phyloP scores from a whole-genome alignment of 352 stramenopile species.

The Globisporangium polare region DNA sequence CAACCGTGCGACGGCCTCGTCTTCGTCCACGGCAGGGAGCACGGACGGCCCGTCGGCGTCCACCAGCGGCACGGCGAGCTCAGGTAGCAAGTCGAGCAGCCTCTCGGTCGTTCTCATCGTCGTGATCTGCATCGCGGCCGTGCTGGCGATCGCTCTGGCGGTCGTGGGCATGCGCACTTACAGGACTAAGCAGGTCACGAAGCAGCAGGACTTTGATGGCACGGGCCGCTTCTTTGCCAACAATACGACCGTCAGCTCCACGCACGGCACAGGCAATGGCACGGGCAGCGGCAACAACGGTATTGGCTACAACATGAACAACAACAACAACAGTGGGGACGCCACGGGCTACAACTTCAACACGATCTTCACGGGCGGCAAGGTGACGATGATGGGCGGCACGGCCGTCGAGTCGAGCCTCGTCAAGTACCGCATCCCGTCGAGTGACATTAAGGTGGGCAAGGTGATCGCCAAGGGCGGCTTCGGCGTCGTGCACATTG shows the following conservation, averaged over 20 bases:
- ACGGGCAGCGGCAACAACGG: constrained; percentile 8
- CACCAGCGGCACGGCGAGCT: constrained; percentile 20
- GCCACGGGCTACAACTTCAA: constrained; percentile 33
- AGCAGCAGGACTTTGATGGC: constrained; percentile 23
- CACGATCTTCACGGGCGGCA: constrained; percentile 52
- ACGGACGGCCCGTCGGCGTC: constrained; percentile 17
- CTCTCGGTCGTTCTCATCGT: constrained; percentile 52
- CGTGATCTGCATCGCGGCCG: constrained; percentile 45
- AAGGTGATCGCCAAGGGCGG: constrained; percentile 68
- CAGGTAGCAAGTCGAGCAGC: constrained; percentile 18
- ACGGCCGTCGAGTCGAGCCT: constrained; percentile 54
- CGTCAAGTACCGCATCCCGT: constrained; percentile 73
- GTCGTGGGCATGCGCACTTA: constrained; percentile 50
- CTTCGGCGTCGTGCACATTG: constrained; percentile 72
- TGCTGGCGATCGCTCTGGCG: constrained; percentile 48
- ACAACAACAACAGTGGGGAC: constrained; percentile 4
- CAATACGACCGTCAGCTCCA: constrained; percentile 29
- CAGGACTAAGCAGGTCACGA: constrained; percentile 25
- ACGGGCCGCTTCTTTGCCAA: constrained; percentile 47
- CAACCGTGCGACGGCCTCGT: constrained; percentile 8
- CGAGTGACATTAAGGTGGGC: constrained; percentile 55
- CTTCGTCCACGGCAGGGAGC: constrained; percentile 4
- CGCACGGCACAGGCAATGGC: constrained; percentile 5
- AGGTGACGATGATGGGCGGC: constrained; percentile 51
- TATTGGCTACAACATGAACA: constrained; percentile 16